phyloP scores from a whole-genome alignment of 306 rosid species.

The Quercus cerris region DNA sequence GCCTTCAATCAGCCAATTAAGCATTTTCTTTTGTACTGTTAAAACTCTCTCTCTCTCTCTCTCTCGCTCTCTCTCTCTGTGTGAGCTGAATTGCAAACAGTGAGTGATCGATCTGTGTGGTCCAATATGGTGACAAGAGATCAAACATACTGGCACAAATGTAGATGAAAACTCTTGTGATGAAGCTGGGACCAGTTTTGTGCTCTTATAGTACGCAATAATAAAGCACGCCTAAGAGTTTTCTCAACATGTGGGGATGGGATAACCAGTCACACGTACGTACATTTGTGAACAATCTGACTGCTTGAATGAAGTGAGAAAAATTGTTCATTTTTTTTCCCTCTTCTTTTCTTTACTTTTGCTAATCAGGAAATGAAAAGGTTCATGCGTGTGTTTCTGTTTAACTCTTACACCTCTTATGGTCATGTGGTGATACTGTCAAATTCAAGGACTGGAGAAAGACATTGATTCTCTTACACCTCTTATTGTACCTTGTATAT shows the following conservation, averaged over 20 bases:
- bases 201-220: neutral
- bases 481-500: too few species aligned
- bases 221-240: neutral
- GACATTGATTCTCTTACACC: too few species aligned
- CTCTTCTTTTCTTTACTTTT: too few species aligned
- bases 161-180: neutral
- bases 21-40: neutral
- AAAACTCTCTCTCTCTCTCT: neutral
- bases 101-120: neutral
- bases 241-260: neutral
- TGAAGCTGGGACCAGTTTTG: too few species aligned
- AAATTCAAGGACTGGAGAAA: too few species aligned
- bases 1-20: too few species aligned
- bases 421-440: too few species aligned
- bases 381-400: too few species aligned
- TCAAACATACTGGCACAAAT: neutral
- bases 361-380: too few species aligned
- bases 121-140: neutral
- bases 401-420: too few species aligned
- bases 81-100: neutral
- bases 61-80: neutral
- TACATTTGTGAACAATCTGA: neutral
- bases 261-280: neutral
- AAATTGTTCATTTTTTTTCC: neutral
- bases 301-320: too few species aligned